These are phyloP conservation scores for Phallus indusiatus DNA, from an alignment of 768 basidiomycete species.

Conservation along the genomic window DNA sequence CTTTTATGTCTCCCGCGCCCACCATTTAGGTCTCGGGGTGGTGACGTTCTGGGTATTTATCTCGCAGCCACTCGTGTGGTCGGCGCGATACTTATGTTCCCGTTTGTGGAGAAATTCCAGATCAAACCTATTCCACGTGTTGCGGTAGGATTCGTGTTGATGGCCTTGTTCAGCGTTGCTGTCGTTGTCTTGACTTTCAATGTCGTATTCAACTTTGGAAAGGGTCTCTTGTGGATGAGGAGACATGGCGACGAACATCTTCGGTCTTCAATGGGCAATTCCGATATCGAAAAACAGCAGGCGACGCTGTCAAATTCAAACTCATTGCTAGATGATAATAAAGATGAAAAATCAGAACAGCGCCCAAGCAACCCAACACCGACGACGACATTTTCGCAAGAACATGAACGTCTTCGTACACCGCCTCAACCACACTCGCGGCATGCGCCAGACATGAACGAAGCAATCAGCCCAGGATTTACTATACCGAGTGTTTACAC, in stretches of 20 bases:
- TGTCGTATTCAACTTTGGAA: slow-evolving; percentile 38
- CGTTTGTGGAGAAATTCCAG: slow-evolving; percentile 58
- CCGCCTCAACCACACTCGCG: neutral
- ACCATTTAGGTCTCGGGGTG: slow-evolving; percentile 50
- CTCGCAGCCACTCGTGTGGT: slow-evolving; percentile 59
- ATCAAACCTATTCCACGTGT: slow-evolving; percentile 73
- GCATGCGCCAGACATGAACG: slow-evolving; percentile 4
- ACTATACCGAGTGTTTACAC: slow-evolving; percentile 8
- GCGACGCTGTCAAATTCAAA: neutral
- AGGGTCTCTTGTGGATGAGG: slow-evolving; percentile 3
- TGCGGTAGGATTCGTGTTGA: slow-evolving; percentile 66
- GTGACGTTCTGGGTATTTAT: slow-evolving; percentile 60
- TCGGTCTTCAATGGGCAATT: slow-evolving; percentile 1
- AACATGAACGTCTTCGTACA: neutral
- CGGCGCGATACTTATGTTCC: slow-evolving; percentile 62
- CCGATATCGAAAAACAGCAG: slow-evolving; percentile 1
- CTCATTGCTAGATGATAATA: neutral
- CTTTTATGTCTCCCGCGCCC: slow-evolving; percentile 38
- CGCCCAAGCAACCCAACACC: slow-evolving; percentile 6
- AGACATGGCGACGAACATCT: slow-evolving; percentile 1
- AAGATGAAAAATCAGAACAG: neutral
- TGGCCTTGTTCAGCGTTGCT: slow-evolving; percentile 62
- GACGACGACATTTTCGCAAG: slow-evolving; percentile 6
- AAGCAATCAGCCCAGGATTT: slow-evolving; percentile 6
- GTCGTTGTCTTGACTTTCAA: slow-evolving; percentile 64